These are phyloP conservation scores for Dalbergia cochinchinensis DNA, from an alignment of 306 rosid species.

Conservation along the genomic window DNA sequence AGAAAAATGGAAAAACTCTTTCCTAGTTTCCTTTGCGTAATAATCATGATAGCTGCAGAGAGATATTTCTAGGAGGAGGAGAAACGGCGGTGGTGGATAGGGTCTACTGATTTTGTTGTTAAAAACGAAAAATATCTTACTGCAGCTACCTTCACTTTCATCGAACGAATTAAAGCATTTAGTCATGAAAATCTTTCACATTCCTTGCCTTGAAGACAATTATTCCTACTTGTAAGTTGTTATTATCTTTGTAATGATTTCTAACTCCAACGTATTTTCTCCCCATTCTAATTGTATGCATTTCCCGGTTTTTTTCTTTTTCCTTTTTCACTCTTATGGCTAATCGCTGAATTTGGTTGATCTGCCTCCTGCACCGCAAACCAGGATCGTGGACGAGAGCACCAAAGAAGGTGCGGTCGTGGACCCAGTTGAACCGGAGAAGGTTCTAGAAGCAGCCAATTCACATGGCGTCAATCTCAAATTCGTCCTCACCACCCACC, in stretches of 20 bases:
- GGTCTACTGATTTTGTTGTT: too few relatives aligned
- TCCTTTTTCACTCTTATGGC: background rate
- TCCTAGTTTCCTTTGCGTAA: too few relatives aligned
- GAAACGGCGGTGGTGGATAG: too few relatives aligned
- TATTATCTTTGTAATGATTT: too few relatives aligned
- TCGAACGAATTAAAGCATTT: background rate
- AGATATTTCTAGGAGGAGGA: too few relatives aligned
- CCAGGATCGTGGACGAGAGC: constrained; percentile 79
- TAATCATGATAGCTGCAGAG: too few relatives aligned
- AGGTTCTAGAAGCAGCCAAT: constrained; percentile 71
- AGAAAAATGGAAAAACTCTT: too few relatives aligned
- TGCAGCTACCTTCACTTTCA: background rate
- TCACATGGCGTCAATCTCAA: constrained; percentile 71
- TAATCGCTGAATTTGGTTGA: constrained; percentile 32
- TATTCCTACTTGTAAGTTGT: constrained; percentile 49
- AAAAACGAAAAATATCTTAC: background rate
- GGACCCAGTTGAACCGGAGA: constrained; percentile 92
- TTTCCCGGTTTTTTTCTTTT: background rate
- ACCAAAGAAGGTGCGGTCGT: constrained; percentile 90
- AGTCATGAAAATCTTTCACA: constrained; percentile 48
- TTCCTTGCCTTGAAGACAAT: constrained; percentile 53
- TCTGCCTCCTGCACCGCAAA: background rate
- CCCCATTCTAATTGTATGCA: background rate
- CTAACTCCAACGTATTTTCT: background rate
- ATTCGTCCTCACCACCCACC: constrained; percentile 95